Evolutionary conservation across 1,284 basidiomycete species (phyloP), one percentile per base, ranked within the genome.

Genomic region (Takashimella tepidaria): DNA sequence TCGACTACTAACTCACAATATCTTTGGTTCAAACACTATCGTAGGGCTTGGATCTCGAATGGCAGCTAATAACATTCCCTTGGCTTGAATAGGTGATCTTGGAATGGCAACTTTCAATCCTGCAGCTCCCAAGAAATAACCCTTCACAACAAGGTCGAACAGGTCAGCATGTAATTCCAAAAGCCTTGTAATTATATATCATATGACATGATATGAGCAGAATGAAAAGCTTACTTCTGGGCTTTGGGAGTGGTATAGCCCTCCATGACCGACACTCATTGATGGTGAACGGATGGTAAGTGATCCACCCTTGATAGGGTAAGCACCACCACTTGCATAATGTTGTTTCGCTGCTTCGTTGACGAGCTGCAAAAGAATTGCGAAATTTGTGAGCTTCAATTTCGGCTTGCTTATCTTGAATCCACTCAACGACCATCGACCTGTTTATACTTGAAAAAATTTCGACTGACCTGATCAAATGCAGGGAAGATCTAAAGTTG

Each of bases 281-380:
- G 86, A 86, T 1, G 92, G 91, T 12, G 88, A 86, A 8, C 92
- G 84, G 49, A 97, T 83, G 1, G 93, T 97, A 42, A 97, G 78
- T 1, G 84, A 84, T 10, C 93, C 92, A 4, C 86, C 88, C 1
- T 54, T 47, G 3, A 66, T 62, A 4, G 72, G 70, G 74, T 85
- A 95, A 51, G 83, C 80, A 0, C 91, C 90, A 19, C 89, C 90
- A 12, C 89, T 90, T 13, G 92, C 86, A 70, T 92, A 97, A 45
- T 89, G 82, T 64, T 88, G 86, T 75, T 97, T 97, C 41, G 93
- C 92, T 1, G 92, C 92, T 77, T 97, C 92, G 65, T 96, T 97
- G 46, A 97, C 91, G 31, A 97, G 80, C 87, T 95, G 67, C 43
- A 23, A 43, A 60, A n/a, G n/a, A 37, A 16, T 37, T 8, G 31